phyloP scores from a whole-genome alignment of 2,329 filamentous ascomycete species.

The Colletotrichum orbiculare region DNA sequence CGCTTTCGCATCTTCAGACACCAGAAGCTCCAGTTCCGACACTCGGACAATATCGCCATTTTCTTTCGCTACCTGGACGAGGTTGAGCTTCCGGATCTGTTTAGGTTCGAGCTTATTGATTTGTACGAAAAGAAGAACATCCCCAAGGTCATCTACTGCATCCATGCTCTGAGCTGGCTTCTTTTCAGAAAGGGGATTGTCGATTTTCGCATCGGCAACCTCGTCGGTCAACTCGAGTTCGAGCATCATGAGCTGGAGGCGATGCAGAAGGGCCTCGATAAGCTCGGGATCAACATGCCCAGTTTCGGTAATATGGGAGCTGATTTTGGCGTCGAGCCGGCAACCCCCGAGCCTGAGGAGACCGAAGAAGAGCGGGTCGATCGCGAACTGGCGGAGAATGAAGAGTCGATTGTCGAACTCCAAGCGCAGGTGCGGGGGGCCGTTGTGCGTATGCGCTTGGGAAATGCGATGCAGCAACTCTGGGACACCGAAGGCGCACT shows the following conservation, averaged over 20 bases:
- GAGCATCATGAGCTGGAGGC: constrained; percentile 97
- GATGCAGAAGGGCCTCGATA: constrained; percentile 96
- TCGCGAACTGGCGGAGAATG: constrained; percentile 82
- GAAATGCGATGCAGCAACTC: constrained; percentile 84
- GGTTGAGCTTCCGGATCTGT: constrained; percentile 91
- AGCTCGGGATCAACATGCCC: constrained; percentile 93
- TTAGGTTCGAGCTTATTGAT: constrained; percentile 96
- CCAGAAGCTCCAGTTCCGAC: constrained; percentile 87
- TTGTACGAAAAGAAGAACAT: constrained; percentile 99
- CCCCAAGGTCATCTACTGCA: constrained; percentile 98
- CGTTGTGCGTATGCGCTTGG: constrained; percentile 79
- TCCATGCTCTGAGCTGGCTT: constrained; percentile 97
- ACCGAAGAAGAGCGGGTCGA: constrained; percentile 91
- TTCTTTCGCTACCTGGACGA: constrained; percentile 96
- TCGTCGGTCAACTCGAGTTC: constrained; percentile 96
- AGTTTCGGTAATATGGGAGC: constrained; percentile 98
- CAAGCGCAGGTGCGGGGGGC: constrained; percentile 90
- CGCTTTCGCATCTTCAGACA: constrained; percentile 86
- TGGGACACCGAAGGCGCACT: constrained; percentile 88
- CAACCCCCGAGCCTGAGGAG: constrained; percentile 80
- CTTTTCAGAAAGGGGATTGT: constrained; percentile 94
- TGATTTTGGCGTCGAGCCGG: constrained; percentile 87
- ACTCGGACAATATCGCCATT: constrained; percentile 97
- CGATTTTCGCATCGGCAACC: constrained; percentile 94
- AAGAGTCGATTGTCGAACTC: constrained; percentile 78